Percentiles rank a stretch among this genome's conserved stretches.
Conservation (phyloP, 2,329 filamentous ascomycete genomes). For the Chaetothyriales sp. region DNA sequence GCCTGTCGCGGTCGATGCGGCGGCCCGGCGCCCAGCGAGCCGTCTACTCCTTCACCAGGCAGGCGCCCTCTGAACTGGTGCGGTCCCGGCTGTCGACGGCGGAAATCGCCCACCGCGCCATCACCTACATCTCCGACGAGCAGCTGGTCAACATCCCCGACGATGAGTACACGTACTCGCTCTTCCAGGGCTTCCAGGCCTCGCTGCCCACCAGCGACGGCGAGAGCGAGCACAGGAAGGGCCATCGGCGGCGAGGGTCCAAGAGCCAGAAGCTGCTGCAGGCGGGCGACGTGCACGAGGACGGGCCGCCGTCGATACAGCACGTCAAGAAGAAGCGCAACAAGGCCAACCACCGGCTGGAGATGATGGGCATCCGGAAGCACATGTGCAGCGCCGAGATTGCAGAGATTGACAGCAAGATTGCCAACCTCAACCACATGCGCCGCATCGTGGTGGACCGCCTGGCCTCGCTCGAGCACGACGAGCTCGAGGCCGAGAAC, state of each 20-base stretch:
- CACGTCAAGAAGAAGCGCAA: conserved; percentile 70
- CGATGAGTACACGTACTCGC: conserved; percentile 69
- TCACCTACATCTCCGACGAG: conserved; percentile 80
- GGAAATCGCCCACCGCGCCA: conserved; percentile 87
- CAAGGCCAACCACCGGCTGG: conserved; percentile 67
- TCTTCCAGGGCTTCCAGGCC: conserved; percentile 94
- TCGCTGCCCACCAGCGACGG: conserved; percentile 57
- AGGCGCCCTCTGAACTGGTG: conserved; percentile 85
- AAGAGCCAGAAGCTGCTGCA: conserved; percentile 62
- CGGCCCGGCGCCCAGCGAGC: conserved; percentile 73
- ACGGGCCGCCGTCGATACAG: conserved; percentile 52
- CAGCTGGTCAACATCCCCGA: conserved; percentile 82
- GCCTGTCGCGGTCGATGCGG: conserved; percentile 78
- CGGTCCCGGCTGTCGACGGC: conserved; percentile 77
- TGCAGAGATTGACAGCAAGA: conserved; percentile 90
- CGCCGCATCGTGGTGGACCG: conserved; percentile 81
- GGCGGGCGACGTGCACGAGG: conserved; percentile 44
- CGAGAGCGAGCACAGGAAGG: conserved; percentile 47
- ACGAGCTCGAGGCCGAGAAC: conserved; percentile 79
- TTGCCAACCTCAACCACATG: conserved; percentile 85
- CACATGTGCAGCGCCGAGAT: conserved; percentile 98
- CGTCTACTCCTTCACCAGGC: conserved; percentile 81
- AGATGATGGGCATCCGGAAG: conserved; percentile 84
- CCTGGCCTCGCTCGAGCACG: conserved; percentile 72
- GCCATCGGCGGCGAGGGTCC: conserved; percentile 54